phyloP scores from a whole-genome alignment of 805 yeast genomes.

The Candida ovalis region DNA sequence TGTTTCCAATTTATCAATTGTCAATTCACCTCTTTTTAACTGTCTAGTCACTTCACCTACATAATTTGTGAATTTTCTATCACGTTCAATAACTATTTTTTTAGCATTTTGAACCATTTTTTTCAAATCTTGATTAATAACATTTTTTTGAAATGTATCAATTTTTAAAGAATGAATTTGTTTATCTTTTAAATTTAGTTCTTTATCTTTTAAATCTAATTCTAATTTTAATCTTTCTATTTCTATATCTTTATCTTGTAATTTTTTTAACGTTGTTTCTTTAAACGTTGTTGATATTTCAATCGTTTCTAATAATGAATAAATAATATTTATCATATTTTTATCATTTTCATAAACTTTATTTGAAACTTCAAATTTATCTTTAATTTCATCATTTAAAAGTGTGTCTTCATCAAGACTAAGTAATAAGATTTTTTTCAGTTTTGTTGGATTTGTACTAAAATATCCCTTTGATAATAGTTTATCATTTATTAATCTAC shows the following conservation, averaged over 20 bases:
- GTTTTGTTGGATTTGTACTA: slow-evolving; percentile 15
- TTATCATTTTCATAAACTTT: slow-evolving; percentile 30
- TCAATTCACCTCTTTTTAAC: slow-evolving; percentile 16
- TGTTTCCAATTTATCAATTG: slow-evolving; percentile 13
- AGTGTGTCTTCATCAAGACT: slow-evolving; percentile 15
- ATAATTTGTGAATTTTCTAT: slow-evolving; percentile 19
- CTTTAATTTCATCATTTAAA: slow-evolving; percentile 4
- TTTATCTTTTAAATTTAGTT: slow-evolving; percentile 15
- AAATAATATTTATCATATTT: slow-evolving; percentile 26
- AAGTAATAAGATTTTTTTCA: slow-evolving; percentile 18
- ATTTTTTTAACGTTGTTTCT: slow-evolving; percentile 12
- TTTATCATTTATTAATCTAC: slow-evolving; percentile 23
- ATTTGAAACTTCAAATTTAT: slow-evolving; percentile 12
- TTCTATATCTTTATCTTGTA: slow-evolving; percentile 14
- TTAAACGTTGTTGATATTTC: slow-evolving; percentile 22
- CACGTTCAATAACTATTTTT: slow-evolving; percentile 9
- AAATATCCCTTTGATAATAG: slow-evolving; percentile 25
- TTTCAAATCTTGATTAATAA: slow-evolving; percentile 11
- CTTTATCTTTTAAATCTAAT: slow-evolving; percentile 3
- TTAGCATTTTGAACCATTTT: slow-evolving; percentile 11
- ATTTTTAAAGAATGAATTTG: slow-evolving; percentile 16
- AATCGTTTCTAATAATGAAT: slow-evolving; percentile 20
- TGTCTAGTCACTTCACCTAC: slow-evolving; percentile 20
- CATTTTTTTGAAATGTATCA: slow-evolving; percentile 15
- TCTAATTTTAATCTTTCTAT: slow-evolving; percentile 11